Evolutionary conservation across 2,329 filamentous ascomycete species (phyloP).

Genomic region (Colletotrichum nymphaeae): DNA sequence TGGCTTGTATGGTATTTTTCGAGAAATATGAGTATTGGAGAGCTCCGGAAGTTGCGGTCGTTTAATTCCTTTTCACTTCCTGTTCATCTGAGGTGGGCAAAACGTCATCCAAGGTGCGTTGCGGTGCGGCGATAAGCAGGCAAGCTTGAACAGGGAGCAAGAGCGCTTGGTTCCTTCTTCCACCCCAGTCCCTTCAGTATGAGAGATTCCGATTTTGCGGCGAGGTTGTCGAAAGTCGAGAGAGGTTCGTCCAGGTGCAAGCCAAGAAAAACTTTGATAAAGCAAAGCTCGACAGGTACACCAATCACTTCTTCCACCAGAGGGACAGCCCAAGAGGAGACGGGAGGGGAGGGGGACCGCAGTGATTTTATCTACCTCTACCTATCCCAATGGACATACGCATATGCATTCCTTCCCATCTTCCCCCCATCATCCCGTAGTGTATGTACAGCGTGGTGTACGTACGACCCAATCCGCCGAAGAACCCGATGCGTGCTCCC

Average conservation of each 20-base stretch:
- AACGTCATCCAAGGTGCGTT: conserved; percentile 23
- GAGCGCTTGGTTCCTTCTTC: background rate
- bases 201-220: background rate
- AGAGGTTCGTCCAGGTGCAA: too few species aligned
- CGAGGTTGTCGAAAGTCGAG: background rate
- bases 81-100: conserved; percentile 4
- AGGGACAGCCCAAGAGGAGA: background rate
- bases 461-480: background rate
- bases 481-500: conserved; percentile 17
- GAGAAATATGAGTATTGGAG: background rate
- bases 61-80: background rate
- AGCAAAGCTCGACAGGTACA: background rate
- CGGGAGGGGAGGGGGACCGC: background rate
- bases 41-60: background rate
- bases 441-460: too few species aligned
- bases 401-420: background rate
- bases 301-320: background rate
- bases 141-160: background rate
- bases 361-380: conserved; percentile 14
- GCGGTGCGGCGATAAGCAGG: background rate
- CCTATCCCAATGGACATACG: background rate
- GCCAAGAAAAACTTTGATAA: background rate
- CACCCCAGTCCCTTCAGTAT: conserved; percentile 8
- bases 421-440: background rate
- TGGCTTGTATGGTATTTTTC: background rate